Evolutionary conservation across 164 flowering plant species (phyloP), one percentile per base, ranked within the genome.

Genomic region (Aristolochia contorta): DNA sequence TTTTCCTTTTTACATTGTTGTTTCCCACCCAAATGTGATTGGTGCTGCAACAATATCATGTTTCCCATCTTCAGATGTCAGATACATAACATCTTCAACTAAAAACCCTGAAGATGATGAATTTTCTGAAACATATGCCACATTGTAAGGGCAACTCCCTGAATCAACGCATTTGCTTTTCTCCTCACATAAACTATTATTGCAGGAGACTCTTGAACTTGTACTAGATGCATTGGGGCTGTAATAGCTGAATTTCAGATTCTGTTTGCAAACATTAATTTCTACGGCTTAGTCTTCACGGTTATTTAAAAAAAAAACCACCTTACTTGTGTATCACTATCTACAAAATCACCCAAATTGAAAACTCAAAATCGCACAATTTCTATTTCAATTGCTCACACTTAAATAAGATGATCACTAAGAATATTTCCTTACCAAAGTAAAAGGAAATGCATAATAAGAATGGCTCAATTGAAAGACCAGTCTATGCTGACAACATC

Each of bases 11-110:
- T n/a, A n/a, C n/a, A n/a, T n/a, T n/a, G n/a, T n/a, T n/a, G n/a
- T n/a, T n/a, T n/a, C 86, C 16, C 66, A 90, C 99, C 97, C 99
- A 69, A 93, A 78, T 52, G 79, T 78, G 54, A 93, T 75, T 3
- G 19, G 75, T 15, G 91, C 85, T 24, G 78, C 72, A 58, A 86
- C 71, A 56, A 24, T 57, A 71, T 81, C 68, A 52, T 60, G 58
- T 47, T 67, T 62, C 61, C 48, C 54, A 59, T 82, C 74, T 25
- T 88, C 87, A 12, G 87, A 76, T 47, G 50, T 67, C 62, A 93
- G 67, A 72, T 88, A 90, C 74, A 91, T 64, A 4, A 82, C 76
- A 76, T 91, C 99, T 67, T 91, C 86, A 3, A 93, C 83, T 71
- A 91, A 74, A 56, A 73, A 6, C 45, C 97, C 99, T 52, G 85